A percentile compares a stretch with the other conserved stretches of the same genome.
phyloP scores from a whole-genome alignment of 2,329 filamentous ascomycete species.

The Trichoderma guizhouense region DNA sequence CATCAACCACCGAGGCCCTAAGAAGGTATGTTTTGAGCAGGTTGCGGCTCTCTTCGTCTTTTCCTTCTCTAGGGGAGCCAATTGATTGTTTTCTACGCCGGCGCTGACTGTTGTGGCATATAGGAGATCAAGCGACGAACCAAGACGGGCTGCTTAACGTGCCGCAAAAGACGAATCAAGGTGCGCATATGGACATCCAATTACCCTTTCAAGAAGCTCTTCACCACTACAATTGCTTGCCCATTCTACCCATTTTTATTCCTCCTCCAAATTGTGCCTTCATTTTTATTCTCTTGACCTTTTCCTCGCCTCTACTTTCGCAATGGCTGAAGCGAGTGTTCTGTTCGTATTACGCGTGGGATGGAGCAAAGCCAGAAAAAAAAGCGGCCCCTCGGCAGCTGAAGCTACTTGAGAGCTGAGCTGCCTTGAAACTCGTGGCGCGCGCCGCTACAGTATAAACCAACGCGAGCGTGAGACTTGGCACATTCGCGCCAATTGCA shows the following conservation, averaged over 20 bases:
- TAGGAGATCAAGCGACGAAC: constrained; percentile 62
- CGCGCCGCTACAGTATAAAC: constrained; percentile 4
- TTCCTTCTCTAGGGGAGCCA: background rate
- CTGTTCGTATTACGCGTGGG: background rate
- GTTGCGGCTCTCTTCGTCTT: background rate
- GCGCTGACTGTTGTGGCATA: constrained; percentile 13
- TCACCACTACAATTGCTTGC: background rate
- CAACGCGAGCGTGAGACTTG: constrained; percentile 6
- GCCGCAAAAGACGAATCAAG: constrained; percentile 61
- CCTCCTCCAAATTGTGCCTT: constrained; percentile 6
- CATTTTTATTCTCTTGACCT: constrained; percentile 18
- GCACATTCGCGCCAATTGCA: background rate
- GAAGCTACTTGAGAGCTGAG: constrained; percentile 3
- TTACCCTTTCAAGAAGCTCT: background rate
- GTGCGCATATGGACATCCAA: constrained; percentile 36
- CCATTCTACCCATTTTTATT: constrained; percentile 18
- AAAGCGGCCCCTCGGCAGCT: constrained; percentile 12
- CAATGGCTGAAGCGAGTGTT: background rate
- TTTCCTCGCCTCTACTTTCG: background rate
- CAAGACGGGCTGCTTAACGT: constrained; percentile 61
- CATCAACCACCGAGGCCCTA: constrained; percentile 48
- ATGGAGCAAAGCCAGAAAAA: background rate
- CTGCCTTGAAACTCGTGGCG: constrained; percentile 5
- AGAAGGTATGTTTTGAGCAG: constrained; percentile 47
- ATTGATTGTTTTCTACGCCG: background rate